Conservation (phyloP, 108 stramenopile genomes). For the Pseudonitzschia delicatissima region DNA sequence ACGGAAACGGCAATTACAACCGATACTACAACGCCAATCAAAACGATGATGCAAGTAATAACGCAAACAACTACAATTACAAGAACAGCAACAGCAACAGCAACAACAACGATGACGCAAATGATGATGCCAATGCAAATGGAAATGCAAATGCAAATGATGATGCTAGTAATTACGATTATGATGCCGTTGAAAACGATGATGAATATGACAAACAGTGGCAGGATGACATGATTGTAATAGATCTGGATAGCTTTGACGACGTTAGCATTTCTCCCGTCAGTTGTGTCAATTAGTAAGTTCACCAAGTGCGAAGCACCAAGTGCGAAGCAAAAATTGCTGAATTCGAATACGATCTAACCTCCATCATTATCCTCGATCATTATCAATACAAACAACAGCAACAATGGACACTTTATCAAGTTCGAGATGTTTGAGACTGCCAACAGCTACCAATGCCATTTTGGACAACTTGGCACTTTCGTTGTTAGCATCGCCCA, state of each 20-base stretch:
- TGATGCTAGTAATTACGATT: slow-evolving; percentile 1
- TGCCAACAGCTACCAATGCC: slow-evolving; percentile 67
- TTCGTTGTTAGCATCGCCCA: slow-evolving; percentile 88
- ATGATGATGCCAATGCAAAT: slow-evolving; percentile 18
- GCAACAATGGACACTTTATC: slow-evolving; percentile 90
- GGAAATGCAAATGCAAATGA: slow-evolving; percentile 20
- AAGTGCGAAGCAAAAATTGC: not conserved
- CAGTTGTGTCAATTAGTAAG: slow-evolving; percentile 88
- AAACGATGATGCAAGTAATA: not conserved
- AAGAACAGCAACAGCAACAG: slow-evolving; percentile 8
- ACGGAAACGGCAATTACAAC: not conserved
- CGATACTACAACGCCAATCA: not conserved
- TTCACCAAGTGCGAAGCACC: not conserved
- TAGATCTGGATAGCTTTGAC: slow-evolving; percentile 56
- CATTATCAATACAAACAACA: slow-evolving; percentile 13
- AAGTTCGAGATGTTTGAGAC: slow-evolving; percentile 81
- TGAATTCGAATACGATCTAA: not conserved
- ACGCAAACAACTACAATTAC: slow-evolving; percentile 9
- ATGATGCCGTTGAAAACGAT: not conserved
- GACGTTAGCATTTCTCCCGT: slow-evolving; percentile 76
- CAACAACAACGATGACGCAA: slow-evolving; percentile 12
- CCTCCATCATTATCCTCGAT: not conserved
- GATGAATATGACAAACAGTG: slow-evolving; percentile 2
- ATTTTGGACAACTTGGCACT: slow-evolving; percentile 70
- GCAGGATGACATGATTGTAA: slow-evolving; percentile 48